Evolutionary conservation across 1,284 basidiomycete genomes (phyloP), one percentile per base, ranked within the genome.

Genomic region (Athelia psychrophila): DNA sequence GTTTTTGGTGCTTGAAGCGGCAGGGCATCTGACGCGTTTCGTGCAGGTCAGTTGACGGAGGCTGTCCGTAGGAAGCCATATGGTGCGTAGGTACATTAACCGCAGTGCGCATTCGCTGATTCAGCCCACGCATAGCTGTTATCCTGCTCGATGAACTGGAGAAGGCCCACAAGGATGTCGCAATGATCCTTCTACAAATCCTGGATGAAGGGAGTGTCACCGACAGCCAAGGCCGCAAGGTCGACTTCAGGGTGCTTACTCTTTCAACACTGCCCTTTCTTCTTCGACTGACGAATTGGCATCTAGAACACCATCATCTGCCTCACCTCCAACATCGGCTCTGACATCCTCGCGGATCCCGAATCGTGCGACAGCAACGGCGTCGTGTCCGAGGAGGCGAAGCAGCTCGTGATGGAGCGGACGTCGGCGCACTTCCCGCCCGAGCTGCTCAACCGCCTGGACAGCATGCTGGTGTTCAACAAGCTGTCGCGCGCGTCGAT

Each of bases 171-270:
- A 91, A 88, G 69, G 93, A 95, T 60, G 93, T 97, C 23, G 81
- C 90, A 1, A 92, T 95, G 83, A 92, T 96, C 54, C 75, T 97
- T 13, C 78, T 98, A 3, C 95, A 97, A 67, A 89, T 98, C 51
- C 80, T 98, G 30, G 94, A 98, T 61, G 95, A 98, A 68, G 95
- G 95, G 10, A 83, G 75, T 51, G 76, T 97, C 55, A 96, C 93
- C 1, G 95, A 98, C 64, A 88, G 85, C 57, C 84, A 90, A 64
- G 87, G 88, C 27, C 74, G 77, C 44, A 88, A 86, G 61, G 83
- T 88, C 6, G 88, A 93, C 66, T 93, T 93, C 74, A 88, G 86
- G 73, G 86, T 84, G 54, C 44, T 64, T 51, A 30, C 24, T 9
- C 46, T n/a, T 13, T 30, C 42, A 19, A 40, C 9, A n/a, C 20